These are phyloP conservation scores for Bassia scoparia DNA, from an alignment of 148 eudicot genomes.

Conservation along the genomic window DNA sequence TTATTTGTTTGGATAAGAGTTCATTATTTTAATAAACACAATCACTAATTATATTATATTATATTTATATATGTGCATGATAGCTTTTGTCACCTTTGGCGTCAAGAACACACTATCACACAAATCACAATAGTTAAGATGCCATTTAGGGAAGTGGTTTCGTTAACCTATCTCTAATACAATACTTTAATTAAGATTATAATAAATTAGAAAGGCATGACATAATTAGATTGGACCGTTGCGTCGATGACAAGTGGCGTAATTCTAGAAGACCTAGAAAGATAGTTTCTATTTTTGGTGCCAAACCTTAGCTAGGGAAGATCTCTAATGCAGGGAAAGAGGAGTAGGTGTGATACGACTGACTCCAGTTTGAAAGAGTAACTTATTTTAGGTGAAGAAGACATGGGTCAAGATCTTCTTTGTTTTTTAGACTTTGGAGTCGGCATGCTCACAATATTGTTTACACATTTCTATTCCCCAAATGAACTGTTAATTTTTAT, in stretches of 20 bases:
- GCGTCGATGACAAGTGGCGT: neutral
- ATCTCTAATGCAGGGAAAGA: neutral
- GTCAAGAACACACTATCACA: neutral
- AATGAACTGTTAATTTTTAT: no score
- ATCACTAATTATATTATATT: no score
- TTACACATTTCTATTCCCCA: no score
- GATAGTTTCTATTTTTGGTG: neutral
- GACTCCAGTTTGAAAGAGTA: neutral
- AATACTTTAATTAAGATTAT: no score
- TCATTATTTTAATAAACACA: no score
- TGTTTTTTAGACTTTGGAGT: neutral
- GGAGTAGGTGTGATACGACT: neutral
- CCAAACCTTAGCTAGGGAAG: neutral
- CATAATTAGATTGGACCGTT: neutral
- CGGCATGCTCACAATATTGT: no score
- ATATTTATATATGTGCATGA: neutral
- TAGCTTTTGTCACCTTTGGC: constrained; percentile 13
- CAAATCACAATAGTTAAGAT: constrained; percentile 9
- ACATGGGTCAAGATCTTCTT: neutral
- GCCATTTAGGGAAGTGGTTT: neutral
- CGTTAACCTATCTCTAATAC: neutral
- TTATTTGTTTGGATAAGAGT: neutral
- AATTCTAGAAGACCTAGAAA: neutral
- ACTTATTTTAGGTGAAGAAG: neutral
- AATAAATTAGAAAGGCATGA: no score